Conservation (phyloP, 257 asterid genomes). For the Misopates orontium region DNA sequence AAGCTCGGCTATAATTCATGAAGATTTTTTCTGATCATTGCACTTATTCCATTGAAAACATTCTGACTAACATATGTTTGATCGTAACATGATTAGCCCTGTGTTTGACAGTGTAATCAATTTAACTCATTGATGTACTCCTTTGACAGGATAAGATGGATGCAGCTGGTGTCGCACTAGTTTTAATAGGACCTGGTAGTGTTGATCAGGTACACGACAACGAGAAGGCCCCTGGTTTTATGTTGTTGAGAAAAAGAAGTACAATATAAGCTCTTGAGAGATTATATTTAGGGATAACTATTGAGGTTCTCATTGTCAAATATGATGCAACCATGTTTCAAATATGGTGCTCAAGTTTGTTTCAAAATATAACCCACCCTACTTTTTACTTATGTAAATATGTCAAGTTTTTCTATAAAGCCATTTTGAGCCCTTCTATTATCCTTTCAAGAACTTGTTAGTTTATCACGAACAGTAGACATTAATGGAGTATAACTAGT, state of each 20-base stretch:
- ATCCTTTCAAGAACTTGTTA: neutral
- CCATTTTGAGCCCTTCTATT: too few species aligned
- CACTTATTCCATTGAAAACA: too few species aligned
- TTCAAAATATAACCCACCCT: too few species aligned
- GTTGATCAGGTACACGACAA: conserved; percentile 71
- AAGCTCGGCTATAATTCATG: too few species aligned
- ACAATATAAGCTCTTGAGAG: conserved; percentile 9
- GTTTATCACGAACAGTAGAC: neutral
- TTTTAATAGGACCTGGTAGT: conserved; percentile 94
- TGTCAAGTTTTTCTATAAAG: too few species aligned
- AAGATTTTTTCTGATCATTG: too few species aligned
- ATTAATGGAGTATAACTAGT: conserved; percentile 18
- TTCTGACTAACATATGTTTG: too few species aligned
- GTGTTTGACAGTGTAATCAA: neutral
- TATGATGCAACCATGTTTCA: too few species aligned
- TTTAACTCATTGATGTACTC: conserved; percentile 1
- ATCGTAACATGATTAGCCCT: neutral
- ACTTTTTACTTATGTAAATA: too few species aligned
- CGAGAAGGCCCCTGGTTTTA: conserved; percentile 6
- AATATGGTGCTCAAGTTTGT: too few species aligned
- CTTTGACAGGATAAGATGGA: conserved; percentile 83
- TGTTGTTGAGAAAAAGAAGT: conserved; percentile 4
- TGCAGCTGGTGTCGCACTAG: conserved; percentile 86
- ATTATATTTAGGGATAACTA: neutral
- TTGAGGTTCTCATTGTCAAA: too few species aligned